Evolutionary conservation across 306 rosid genomes (phyloP), one percentile per base, ranked within the genome.

Genomic region (Cotoneaster glaucophyllus): DNA sequence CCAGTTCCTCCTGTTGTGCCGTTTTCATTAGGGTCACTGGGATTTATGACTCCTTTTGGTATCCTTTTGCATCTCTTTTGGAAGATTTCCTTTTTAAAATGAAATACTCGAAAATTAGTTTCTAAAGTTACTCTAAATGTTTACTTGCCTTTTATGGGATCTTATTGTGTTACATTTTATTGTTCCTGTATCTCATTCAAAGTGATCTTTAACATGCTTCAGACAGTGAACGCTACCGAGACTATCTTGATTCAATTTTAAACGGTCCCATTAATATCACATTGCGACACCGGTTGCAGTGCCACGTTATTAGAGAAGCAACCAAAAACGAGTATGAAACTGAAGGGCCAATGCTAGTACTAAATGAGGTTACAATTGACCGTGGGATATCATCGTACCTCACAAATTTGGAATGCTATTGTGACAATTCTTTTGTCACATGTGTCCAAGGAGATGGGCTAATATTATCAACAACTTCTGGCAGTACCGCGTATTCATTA

Each of bases 1-100:
- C 96, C 99, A 7, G 96, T 90, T 82, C 99, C 99, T 84, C 99
- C 97, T 6, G 64, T 95, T 65, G 99, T 92, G 76, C 93, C 99
- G 14, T 92, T 95, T 88, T 95, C 99, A 71, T 86, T 90, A 78
- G 99, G 99, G 26, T 92, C 99, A 72, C 88, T 92, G 74, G 99
- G 99, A 71, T 95, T 95, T 84, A 88, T 95, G 99, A 92, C 97
- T 68, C 99, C 93, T 67, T 95, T 90, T 71, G 82, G 99, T 95
- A 95, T 95, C 97, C 99, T 95, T 48, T 41, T 71, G 73, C 71
- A 45, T 69, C 6, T 15, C 32, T n/a, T 45, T 18, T 19, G 13
- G 5, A 34, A 34, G 17, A 65, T 21, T 21, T 34, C 25, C 32
- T 65, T 34, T 1, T 1, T 2, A 21, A 34, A 34, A 29, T 3